Evolutionary conservation across 495 filamentous ascomycete genomes (phyloP), one percentile per base, ranked within the genome.

Genomic region (Lophiotrema nucula): DNA sequence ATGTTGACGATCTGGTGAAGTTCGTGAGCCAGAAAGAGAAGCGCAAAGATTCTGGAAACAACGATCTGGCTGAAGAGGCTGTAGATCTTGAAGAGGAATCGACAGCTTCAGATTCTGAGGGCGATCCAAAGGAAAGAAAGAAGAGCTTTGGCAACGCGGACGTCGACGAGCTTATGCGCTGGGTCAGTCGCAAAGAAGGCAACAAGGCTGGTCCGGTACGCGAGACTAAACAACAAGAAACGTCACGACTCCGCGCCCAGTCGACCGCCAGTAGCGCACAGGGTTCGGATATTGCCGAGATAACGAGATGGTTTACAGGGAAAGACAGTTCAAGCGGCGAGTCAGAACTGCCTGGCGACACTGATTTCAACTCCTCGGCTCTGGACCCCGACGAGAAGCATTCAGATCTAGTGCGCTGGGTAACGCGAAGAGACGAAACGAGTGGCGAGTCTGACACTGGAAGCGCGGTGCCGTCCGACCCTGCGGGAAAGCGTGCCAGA

Each of bases 131-230:
- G 1, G 22, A 25, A 12, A 49, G 38, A 24, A 31, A 47, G 13
- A 27, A 53, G 3, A 11, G 35, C 1, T 24, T 51, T n/a, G 27
- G 23, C 19, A 28, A 52, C 2, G 19, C 53, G 2, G 58, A 62
- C 27, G 51, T 54, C 1, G 52, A 56, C 24, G 52, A 45, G 21
- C 52, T 62, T 13, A 41, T 62, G 24, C 42, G 46, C 5, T 62
- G 52, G 58, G 37, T 56, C 8, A 38, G 33, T 10, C 57, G 50
- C 21, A 52, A 43, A 27, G 45, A 60, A 15, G 31, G 45, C 3
- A 3, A 25, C 4, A 48, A 48, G n/a, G 49, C 43, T 12, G 57
- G 49, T 35, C 43, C 41, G 8, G 33, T 60, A 6, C 37, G 45
- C 8, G 24, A 58, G 6, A 33, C 3, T 16, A 45, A 53, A 26